These are phyloP conservation scores for Akanthomyces muscarius DNA, from an alignment of 2,329 filamentous ascomycete species.

Conservation along the genomic window DNA sequence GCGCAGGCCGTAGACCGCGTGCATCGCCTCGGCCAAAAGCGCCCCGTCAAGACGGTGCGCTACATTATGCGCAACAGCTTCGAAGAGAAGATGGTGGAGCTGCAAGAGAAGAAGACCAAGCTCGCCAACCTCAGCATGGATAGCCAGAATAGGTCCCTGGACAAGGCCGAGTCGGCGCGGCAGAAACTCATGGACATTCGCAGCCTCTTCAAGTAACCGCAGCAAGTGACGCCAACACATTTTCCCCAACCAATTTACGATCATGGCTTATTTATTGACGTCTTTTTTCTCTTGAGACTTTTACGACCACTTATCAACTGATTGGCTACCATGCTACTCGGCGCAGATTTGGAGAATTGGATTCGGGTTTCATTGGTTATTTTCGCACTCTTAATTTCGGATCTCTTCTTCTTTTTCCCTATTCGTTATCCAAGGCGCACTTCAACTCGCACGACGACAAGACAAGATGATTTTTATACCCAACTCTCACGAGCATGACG, in stretches of 20 bases:
- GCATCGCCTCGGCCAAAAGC: slow-evolving; percentile 82
- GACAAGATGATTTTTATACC: slow-evolving; percentile 12
- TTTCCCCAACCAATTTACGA: not conserved
- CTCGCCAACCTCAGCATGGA: slow-evolving; percentile 85
- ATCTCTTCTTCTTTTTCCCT: slow-evolving; percentile 24
- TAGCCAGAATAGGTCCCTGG: slow-evolving; percentile 48
- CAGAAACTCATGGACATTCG: slow-evolving; percentile 57
- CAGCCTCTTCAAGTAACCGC: slow-evolving; percentile 51
- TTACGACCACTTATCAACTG: not conserved
- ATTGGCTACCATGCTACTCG: not conserved
- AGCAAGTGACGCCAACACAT: not conserved
- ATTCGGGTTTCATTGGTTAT: not conserved
- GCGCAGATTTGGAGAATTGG: not conserved
- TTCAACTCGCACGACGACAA: not conserved
- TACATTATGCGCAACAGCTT: slow-evolving; percentile 91
- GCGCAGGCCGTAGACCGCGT: slow-evolving; percentile 93
- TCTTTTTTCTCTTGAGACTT: not conserved
- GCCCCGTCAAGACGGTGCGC: slow-evolving; percentile 80
- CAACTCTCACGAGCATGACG: slow-evolving; percentile 14
- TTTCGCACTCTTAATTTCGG: not conserved
- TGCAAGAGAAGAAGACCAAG: slow-evolving; percentile 91
- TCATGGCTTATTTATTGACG: not conserved
- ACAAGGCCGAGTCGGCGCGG: slow-evolving; percentile 54
- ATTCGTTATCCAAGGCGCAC: slow-evolving; percentile 2
- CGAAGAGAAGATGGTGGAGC: slow-evolving; percentile 85